phyloP scores from a whole-genome alignment of 495 filamentous ascomycete genomes.

The Podospora anserina region DNA sequence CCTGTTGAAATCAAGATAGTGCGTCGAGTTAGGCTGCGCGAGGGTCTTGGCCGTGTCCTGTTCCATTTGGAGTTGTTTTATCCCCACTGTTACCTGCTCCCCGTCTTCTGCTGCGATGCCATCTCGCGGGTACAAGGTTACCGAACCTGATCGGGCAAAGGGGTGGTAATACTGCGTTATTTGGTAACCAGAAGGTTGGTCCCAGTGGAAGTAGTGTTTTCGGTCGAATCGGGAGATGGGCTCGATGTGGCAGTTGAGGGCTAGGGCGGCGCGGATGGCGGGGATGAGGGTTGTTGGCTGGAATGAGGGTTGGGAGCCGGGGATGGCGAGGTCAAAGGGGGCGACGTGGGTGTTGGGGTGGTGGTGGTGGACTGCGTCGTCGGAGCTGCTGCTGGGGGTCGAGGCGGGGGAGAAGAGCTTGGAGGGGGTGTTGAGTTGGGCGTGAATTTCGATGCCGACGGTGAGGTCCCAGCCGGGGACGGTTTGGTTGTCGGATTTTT shows the following conservation, averaged over 20 bases:
- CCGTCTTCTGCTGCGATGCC: conserved; percentile 72
- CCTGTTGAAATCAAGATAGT: conserved; percentile 90
- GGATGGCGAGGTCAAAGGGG: conserved; percentile 83
- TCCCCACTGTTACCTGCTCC: conserved; percentile 64
- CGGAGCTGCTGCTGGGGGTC: conserved; percentile 43
- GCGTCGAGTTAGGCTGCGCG: conserved; percentile 65
- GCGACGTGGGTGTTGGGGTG: conserved; percentile 80
- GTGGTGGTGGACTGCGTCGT: background rate
- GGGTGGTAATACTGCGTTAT: conserved; percentile 95
- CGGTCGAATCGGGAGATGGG: conserved; percentile 78
- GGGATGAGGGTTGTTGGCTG: conserved; percentile 82
- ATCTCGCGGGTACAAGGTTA: conserved; percentile 70
- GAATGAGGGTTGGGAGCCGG: conserved; percentile 83
- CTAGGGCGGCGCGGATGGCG: conserved; percentile 82
- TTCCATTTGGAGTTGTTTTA: conserved; percentile 93
- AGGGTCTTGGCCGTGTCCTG: conserved; percentile 97
- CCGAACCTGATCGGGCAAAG: conserved; percentile 71
- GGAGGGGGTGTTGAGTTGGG: conserved; percentile 79
- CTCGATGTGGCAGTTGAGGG: conserved; percentile 75
- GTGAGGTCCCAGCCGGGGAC: conserved; percentile 79
- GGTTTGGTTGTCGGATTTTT: conserved; percentile 50
- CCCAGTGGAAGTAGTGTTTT: conserved; percentile 99
- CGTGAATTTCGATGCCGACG: conserved; percentile 95
- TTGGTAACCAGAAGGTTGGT: conserved; percentile 94
- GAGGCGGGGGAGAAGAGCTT: conserved; percentile 83